A percentile compares a stretch with the other conserved stretches of the same genome.
phyloP scores from a whole-genome alignment of 1,284 basidiomycete species.

The Irpex lacteus region DNA sequence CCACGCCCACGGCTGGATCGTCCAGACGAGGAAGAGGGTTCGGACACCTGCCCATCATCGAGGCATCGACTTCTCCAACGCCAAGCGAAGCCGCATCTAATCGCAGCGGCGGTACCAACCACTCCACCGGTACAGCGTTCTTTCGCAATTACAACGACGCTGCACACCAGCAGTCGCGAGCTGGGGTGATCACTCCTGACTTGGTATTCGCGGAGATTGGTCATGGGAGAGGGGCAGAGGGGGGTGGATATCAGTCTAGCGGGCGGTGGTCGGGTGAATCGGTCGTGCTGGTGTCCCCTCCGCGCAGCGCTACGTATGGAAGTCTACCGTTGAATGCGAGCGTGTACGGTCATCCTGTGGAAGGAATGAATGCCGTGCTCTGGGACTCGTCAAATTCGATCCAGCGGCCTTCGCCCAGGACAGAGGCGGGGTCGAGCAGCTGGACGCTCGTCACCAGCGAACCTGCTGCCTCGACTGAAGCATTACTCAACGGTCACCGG shows the following conservation, averaged over 20 bases:
- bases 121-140: conserved; percentile 55
- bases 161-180: conserved; percentile 28
- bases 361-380: conserved; percentile 16
- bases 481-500: conserved; percentile 33
- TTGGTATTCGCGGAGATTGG: conserved; percentile 75
- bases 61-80: conserved; percentile 54
- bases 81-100: conserved; percentile 57
- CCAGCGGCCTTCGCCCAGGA: conserved; percentile 1
- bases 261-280: conserved; percentile 20
- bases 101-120: conserved; percentile 49
- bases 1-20: conserved; percentile 23
- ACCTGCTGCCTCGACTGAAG: conserved; percentile 20
- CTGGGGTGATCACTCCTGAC: conserved; percentile 67
- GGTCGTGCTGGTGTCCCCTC: conserved; percentile 11
- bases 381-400: conserved; percentile 12
- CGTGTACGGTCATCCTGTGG: conserved; percentile 13
- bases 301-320: conserved; percentile 10
- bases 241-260: conserved; percentile 17
- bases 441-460: conserved; percentile 23
- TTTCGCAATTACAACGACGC: conserved; percentile 58
- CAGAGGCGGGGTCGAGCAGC: conserved; percentile 8
- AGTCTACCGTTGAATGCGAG: conserved; percentile 16
- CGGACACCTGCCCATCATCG: conserved; percentile 61
- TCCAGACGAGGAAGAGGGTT: conserved; percentile 36
- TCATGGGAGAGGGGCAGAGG: conserved; percentile 57